Evolutionary conservation across 2,329 filamentous ascomycete genomes (phyloP), one percentile per base, ranked within the genome.

Genomic region (Ophiocordyceps unilateralis): DNA sequence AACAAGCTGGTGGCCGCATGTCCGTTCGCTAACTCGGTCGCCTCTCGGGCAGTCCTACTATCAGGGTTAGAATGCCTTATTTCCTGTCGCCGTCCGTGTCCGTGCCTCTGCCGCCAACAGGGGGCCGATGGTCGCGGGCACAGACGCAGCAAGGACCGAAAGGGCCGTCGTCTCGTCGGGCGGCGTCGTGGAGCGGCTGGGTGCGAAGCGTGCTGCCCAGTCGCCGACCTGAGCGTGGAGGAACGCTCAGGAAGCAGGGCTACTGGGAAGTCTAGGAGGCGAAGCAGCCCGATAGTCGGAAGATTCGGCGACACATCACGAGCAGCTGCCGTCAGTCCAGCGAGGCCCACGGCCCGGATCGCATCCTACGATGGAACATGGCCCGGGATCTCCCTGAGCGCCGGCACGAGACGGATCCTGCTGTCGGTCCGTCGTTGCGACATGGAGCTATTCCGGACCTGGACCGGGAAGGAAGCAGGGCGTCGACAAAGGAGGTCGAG

Each of bases 221-320:
- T 47, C 61, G 65, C 44, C 66, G 64, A 7, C 60, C 67, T 1
- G 72, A 75, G 47, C 63, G 64, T 24, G 69, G 72, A 19, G 65
- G 70, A 10, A 74, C 70, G 1, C 44, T 56, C 37, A 65, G 68
- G 34, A 44, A 48, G 21, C 50, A 51, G 5, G 53, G 56, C 1
- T 57, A 52, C 41, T 58, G 52, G 56, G 53, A 57, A 26, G 42
- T 46, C 17, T 32, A 48, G 43, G 51, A 53, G 11, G 32, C 42
- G 9, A 39, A 39, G 20, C 42, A 47, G 23, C 17, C 34, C 9
- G 32, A 15, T 5, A 14, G 20, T 7, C n/a, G n/a, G n/a, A 21
- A 39, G n/a, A 37, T 36, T n/a, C 28, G 42, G 21, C 44, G 42
- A 23, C 48, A 46, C 2, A 44, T 41, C 6, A 30, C 44, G 24